Conservation (phyloP, 768 basidiomycete genomes). For the Trametes coccinea region DNA sequence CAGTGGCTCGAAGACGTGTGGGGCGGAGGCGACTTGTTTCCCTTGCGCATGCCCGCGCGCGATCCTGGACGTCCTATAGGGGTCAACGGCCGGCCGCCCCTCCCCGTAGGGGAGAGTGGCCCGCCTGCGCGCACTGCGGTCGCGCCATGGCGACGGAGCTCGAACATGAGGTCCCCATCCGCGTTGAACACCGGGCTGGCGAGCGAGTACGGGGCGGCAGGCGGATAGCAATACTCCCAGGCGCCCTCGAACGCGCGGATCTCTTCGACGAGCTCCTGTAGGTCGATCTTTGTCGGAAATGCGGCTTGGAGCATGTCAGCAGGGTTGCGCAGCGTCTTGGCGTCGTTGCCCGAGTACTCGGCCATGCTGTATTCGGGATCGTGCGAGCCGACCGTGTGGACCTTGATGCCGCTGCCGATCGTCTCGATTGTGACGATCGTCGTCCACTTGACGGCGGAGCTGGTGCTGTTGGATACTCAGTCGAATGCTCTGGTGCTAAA, state of each 20-base stretch:
- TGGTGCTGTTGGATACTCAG: constrained; percentile 21
- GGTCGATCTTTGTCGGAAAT: constrained; percentile 27
- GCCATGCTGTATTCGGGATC: constrained; percentile 21
- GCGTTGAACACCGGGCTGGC: constrained; percentile 34
- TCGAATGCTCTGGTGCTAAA: not conserved
- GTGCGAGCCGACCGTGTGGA: constrained; percentile 21
- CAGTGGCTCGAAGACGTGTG: not conserved
- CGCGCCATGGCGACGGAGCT: constrained; percentile 25
- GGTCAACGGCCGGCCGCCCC: not conserved
- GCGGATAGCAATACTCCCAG: constrained; percentile 31
- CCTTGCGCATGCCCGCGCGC: not conserved
- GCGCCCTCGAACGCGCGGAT: constrained; percentile 32
- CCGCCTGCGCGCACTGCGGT: not conserved
- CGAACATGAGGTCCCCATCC: constrained; percentile 34
- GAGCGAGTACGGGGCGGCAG: constrained; percentile 29
- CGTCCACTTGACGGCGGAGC: constrained; percentile 28
- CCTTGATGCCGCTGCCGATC: constrained; percentile 25
- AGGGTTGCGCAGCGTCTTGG: constrained; percentile 21
- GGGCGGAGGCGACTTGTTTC: not conserved
- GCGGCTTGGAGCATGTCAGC: constrained; percentile 23
- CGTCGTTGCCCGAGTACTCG: constrained; percentile 4
- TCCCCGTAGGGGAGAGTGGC: not conserved
- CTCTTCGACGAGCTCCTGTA: constrained; percentile 26
- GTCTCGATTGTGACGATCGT: constrained; percentile 25
- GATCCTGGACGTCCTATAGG: not conserved